Evolutionary conservation across 2,329 filamentous ascomycete genomes (phyloP).

Genomic region (Microsporum audouinii): DNA sequence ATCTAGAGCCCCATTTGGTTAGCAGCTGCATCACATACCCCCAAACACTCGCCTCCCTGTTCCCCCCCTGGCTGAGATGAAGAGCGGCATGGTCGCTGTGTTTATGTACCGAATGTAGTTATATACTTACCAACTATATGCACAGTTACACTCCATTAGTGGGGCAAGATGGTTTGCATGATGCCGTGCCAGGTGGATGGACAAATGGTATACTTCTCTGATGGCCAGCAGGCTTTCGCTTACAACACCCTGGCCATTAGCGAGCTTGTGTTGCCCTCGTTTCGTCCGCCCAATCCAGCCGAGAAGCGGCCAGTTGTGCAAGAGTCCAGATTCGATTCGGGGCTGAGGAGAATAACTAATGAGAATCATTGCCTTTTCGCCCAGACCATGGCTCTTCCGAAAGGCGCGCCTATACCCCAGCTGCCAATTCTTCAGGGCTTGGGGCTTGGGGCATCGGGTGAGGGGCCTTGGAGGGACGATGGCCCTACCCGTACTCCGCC

Average conservation of each 20-base stretch:
- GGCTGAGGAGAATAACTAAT: not conserved
- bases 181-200: too few relatives aligned
- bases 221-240: not conserved
- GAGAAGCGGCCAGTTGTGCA: not conserved
- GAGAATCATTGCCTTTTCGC: not conserved
- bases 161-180: too few relatives aligned
- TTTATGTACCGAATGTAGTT: too few relatives aligned
- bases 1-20: not conserved
- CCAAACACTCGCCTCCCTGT: too few relatives aligned
- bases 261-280: not conserved
- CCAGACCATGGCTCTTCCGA: not conserved
- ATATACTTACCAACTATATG: too few relatives aligned
- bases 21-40: too few relatives aligned
- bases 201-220: not conserved
- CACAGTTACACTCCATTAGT: too few relatives aligned
- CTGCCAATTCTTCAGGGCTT: not conserved
- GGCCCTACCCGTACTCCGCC: not conserved
- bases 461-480: not conserved
- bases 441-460: not conserved
- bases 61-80: too few relatives aligned
- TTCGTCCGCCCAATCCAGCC: not conserved
- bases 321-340: not conserved
- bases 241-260: not conserved
- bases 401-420: not conserved
- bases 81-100: too few relatives aligned